Conservation (phyloP, 176 grass and related monocot genomes). For the Bolboschoenus planiculmis region DNA sequence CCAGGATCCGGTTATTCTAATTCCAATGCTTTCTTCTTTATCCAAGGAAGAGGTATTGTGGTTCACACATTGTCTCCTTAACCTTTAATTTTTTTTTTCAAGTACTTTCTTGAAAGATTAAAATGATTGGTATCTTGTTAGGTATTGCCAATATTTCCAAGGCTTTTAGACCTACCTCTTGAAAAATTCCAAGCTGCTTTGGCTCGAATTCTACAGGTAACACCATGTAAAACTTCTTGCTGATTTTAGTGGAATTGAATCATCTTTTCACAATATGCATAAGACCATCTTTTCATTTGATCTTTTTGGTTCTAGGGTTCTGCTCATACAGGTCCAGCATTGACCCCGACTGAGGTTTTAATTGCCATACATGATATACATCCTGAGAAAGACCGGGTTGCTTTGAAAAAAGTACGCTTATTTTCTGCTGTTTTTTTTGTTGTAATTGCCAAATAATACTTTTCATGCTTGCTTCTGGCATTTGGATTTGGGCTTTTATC, state of each 20-base stretch:
- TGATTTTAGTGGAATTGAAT: slow-evolving; percentile 6
- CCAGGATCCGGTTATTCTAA: slow-evolving; percentile 92
- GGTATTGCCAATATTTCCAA: slow-evolving; percentile 93
- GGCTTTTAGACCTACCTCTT: slow-evolving; percentile 82
- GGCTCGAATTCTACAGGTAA: slow-evolving; percentile 97
- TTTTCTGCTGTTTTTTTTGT: slow-evolving; percentile 10
- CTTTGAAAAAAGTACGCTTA: slow-evolving; percentile 66
- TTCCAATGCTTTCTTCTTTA: slow-evolving; percentile 90
- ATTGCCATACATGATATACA: slow-evolving; percentile 98
- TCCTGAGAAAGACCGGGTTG: slow-evolving; percentile 80
- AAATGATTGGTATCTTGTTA: slow-evolving; percentile 16
- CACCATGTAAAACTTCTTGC: background rate
- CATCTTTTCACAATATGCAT: background rate
- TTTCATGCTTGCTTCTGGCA: background rate
- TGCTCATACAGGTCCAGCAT: slow-evolving; percentile 87
- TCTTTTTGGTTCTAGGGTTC: slow-evolving; percentile 52
- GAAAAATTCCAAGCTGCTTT: slow-evolving; percentile 88
- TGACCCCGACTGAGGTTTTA: slow-evolving; percentile 94
- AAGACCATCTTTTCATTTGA: background rate
- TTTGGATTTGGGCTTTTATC: background rate
- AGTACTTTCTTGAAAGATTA: slow-evolving; percentile 1
- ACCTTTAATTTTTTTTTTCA: slow-evolving; percentile 1
- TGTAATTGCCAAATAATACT: background rate
- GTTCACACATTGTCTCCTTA: slow-evolving; percentile 6
- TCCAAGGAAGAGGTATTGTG: slow-evolving; percentile 85